Conservation (phyloP, 176 grass and related monocot genomes). For the Eragrostis nindensis region DNA sequence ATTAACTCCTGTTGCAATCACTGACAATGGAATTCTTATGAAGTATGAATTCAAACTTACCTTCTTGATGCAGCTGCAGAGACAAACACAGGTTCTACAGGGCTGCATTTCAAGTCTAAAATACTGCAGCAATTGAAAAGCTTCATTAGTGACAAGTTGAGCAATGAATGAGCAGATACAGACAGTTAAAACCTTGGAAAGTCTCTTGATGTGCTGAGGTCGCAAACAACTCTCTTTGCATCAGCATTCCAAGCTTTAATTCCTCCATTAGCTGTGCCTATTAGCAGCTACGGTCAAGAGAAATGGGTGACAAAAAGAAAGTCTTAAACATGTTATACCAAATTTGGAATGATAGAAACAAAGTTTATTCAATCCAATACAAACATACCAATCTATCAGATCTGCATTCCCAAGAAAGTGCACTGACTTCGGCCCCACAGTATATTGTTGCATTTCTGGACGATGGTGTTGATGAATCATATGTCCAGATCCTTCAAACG, state of each 20-base stretch:
- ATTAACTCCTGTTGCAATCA: neutral
- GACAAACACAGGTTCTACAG: constrained; percentile 92
- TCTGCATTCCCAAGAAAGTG: constrained; percentile 99
- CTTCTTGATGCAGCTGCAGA: constrained; percentile 93
- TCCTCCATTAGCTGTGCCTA: constrained; percentile 96
- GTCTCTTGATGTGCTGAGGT: constrained; percentile 83
- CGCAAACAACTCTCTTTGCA: constrained; percentile 95
- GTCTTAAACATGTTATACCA: constrained; percentile 41
- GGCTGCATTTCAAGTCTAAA: constrained; percentile 97
- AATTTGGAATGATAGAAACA: constrained; percentile 34
- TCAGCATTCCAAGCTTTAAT: constrained; percentile 99
- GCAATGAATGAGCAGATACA: constrained; percentile 5
- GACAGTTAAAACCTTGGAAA: constrained; percentile 77
- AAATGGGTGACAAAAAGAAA: constrained; percentile 64
- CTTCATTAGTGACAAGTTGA: constrained; percentile 38
- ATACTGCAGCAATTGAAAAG: constrained; percentile 62
- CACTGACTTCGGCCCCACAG: constrained; percentile 88
- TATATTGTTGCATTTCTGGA: constrained; percentile 99
- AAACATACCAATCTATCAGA: constrained; percentile 89
- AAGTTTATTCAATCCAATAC: constrained; percentile 22
- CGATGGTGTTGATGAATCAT: constrained; percentile 88
- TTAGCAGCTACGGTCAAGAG: constrained; percentile 92
- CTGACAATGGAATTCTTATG: constrained; percentile 31
- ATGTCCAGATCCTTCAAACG: constrained; percentile 86
- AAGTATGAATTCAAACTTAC: constrained; percentile 52